These are phyloP conservation scores for Solanum virginianum DNA, from an alignment of 257 asterid genomes.

Conservation along the genomic window DNA sequence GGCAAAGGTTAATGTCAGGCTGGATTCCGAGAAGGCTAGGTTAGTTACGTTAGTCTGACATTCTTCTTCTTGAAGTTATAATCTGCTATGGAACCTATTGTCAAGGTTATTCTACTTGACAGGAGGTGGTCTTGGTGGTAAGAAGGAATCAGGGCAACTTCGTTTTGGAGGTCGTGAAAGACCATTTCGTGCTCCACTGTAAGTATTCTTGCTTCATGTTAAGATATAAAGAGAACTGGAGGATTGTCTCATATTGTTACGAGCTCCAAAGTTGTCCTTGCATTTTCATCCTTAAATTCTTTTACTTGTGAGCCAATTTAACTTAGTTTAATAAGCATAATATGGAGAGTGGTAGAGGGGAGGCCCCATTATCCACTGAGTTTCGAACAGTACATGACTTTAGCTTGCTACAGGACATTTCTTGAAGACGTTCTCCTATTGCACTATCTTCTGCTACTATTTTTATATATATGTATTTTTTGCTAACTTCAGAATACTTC, in stretches of 20 bases:
- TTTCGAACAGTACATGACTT: not conserved
- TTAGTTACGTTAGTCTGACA: conserved; percentile 6
- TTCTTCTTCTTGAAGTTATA: not conserved
- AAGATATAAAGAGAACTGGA: not conserved
- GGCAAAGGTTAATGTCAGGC: conserved; percentile 95
- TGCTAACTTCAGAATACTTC: not conserved
- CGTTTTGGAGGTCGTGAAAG: conserved; percentile 98
- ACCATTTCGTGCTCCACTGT: conserved; percentile 12
- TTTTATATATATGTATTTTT: not conserved
- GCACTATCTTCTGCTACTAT: not conserved
- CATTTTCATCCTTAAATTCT: not conserved
- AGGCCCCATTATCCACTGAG: not conserved
- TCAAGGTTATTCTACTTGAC: conserved; percentile 5
- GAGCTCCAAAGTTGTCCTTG: conserved; percentile 42
- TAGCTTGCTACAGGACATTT: not conserved
- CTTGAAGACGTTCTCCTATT: not conserved
- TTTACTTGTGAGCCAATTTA: not conserved
- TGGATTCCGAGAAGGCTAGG: conserved; percentile 99
- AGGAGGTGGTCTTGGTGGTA: conserved; percentile 99
- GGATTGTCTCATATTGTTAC: conserved; percentile 5
- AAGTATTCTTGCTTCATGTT: not conserved
- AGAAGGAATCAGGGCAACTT: conserved; percentile 96
- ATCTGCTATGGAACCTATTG: not conserved
- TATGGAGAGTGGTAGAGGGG: not conserved
- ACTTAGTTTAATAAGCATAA: not conserved